Evolutionary conservation across 179 eudicot genomes (phyloP), one percentile per base, ranked within the genome.

Genomic region (Silene noctiflora): DNA sequence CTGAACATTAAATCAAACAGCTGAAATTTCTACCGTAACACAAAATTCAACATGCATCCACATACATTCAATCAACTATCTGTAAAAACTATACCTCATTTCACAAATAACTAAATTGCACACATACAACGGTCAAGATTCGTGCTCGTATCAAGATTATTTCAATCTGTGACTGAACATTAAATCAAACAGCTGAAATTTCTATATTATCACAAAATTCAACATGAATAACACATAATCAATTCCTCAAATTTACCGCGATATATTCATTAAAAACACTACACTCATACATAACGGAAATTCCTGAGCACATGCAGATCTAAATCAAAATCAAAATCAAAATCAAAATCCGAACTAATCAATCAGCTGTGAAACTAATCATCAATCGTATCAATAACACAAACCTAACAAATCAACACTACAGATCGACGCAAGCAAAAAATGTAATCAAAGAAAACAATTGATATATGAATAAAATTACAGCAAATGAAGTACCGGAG

Each of bases 251-350:
- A 53, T 53, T 53, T 53, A 53, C 59, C 19, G 6, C 59, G 13
- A 53, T 53, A 53, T 14, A 53, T 10, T 53, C 59, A 16, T 14
- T 53, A 53, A 14, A 53, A 53, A 14, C 59, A 63, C 67, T 10
- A 63, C 67, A 24, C 27, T 24, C 67, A 63, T 22, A 13, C 16
- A 24, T 7, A 3, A 24, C 35, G 16, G 21, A 21, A 61, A 61
- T 20, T 61, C 66, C 7, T 27, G 10, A 59, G 60, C 74, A 76
- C 78, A 81, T 16, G 79, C 77, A 79, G 78, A 82, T 83, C 83
- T 75, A 69, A 64, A n/a, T 67, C 16, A 24, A 42, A 39, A n/a
- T 67, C 16, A 24, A 42, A 39, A 63, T 27, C 44, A 35, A 69
- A 64, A 17, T 66, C 14, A 24, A 42, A 39, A 42, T 20, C 65